Evolutionary conservation across 1,139 yeast species (phyloP), one percentile per base, ranked within the genome.

Genomic region (Geotrichum histeridarum): DNA sequence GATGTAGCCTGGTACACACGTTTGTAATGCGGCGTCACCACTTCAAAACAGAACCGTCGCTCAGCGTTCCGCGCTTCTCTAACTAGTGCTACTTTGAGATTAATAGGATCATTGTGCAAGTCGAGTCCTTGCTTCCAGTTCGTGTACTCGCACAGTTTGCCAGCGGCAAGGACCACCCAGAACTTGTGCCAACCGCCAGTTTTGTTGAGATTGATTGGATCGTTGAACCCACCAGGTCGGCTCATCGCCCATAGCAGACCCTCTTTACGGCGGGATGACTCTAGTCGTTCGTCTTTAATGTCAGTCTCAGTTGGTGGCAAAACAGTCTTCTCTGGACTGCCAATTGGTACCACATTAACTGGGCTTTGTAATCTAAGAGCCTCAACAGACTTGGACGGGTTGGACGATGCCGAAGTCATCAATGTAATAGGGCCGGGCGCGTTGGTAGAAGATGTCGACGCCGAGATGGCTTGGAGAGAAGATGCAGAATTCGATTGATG

Each of bases 161-260:
- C 93, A 17, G 80, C 79, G 17, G 79, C 78, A 51, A 88, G 73
- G 0, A 83, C 89, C 1, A 89, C 88, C 94, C 95, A 87, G 68
- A 86, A 91, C 64, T 88, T 88, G 68, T 89, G 95, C 96, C 96
- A 89, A 7, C 74, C 74, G 1, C 88, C 87, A 35, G 80, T 81
- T 61, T 84, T 86, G 9, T 87, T 86, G 57, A 83, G 82, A 1
- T 90, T 90, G 41, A 82, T 73, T 1, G 69, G 72, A 42, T 73
- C 77, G 39, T 62, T 59, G 31, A 67, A 50, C 8, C 68, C 71
- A 1, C 69, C 72, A 1, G 78, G 76, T 14, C 75, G 65, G 30
- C 72, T 70, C 67, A 74, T 66, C 0, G 87, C 81, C 75, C 84
- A 83, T 14, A 85, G 67, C 22, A 85, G 75, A 0, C 91, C 91